Evolutionary conservation across 2,329 filamentous ascomycete genomes (phyloP).

Genomic region (Colletotrichum liriopes): DNA sequence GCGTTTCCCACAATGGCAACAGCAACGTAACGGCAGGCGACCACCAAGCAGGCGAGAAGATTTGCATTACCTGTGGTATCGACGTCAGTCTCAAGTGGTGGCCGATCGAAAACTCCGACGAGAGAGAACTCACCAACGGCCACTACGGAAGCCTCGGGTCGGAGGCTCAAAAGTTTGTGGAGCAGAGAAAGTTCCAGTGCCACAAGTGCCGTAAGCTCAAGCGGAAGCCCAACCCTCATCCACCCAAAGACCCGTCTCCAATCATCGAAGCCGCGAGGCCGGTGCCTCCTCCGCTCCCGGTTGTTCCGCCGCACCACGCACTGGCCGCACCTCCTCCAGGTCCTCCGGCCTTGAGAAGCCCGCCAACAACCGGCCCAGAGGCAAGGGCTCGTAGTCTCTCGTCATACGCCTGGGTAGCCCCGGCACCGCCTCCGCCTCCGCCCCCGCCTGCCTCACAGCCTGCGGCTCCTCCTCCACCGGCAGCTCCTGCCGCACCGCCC

Average conservation of each 20-base stretch:
- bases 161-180: conserved; percentile 73
- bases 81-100: conserved; percentile 85
- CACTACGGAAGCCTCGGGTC: conserved; percentile 65
- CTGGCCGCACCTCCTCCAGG: conserved; percentile 46
- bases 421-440: conserved; percentile 40
- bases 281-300: conserved; percentile 45
- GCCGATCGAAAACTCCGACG: conserved; percentile 68
- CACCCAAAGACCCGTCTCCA: conserved; percentile 33
- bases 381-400: conserved; percentile 43
- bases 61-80: conserved; percentile 76
- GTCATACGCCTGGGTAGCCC: conserved; percentile 39
- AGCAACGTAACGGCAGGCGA: conserved; percentile 16
- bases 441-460: conserved; percentile 39
- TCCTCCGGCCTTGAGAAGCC: conserved; percentile 39
- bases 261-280: conserved; percentile 29
- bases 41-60: conserved; percentile 63
- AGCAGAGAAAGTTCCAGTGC: conserved; percentile 78
- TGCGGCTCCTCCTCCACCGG: conserved; percentile 44
- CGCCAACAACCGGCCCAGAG: conserved; percentile 39
- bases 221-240: conserved; percentile 59
- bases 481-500: conserved; percentile 43
- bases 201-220: conserved; percentile 79
- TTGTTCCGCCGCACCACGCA: conserved; percentile 46
- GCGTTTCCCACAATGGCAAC: conserved; percentile 36
- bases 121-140: conserved; percentile 68